Conservation (phyloP, 192 early-diverging fungal genomes). For the Backusella sp. region DNA sequence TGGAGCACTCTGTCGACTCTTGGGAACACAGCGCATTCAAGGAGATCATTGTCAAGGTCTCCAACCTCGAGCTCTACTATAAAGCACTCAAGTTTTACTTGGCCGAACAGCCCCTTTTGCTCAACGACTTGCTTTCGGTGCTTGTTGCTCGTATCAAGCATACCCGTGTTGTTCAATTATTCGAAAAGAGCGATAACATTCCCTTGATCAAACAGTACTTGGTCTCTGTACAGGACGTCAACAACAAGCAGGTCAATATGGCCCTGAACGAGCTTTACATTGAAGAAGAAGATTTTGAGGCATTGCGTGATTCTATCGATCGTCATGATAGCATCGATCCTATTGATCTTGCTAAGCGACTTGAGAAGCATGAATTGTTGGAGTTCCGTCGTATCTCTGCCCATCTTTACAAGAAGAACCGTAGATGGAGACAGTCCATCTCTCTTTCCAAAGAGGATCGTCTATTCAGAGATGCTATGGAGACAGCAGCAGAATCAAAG, state of each 20-base stretch:
- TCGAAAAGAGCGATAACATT: constrained; percentile 97
- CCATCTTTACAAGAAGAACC: constrained; percentile 94
- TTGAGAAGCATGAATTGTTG: constrained; percentile 96
- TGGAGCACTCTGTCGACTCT: constrained; percentile 91
- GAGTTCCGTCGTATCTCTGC: constrained; percentile 98
- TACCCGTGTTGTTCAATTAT: constrained; percentile 95
- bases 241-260: constrained; percentile 94
- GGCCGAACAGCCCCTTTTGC: constrained; percentile 92
- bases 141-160: constrained; percentile 94
- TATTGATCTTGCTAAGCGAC: constrained; percentile 81
- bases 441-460: constrained; percentile 95
- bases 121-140: constrained; percentile 90
- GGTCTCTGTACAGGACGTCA: constrained; percentile 86
- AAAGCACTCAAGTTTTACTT: constrained; percentile 96
- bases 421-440: constrained; percentile 95
- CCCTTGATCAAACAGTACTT: constrained; percentile 97
- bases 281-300: constrained; percentile 97
- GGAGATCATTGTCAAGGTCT: constrained; percentile 95
- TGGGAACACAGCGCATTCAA: constrained; percentile 98
- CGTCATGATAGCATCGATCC: constrained; percentile 95
- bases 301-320: constrained; percentile 92
- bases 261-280: constrained; percentile 96
- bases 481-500: constrained; percentile 88
- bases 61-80: constrained; percentile 98
- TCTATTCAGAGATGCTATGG: constrained; percentile 98